Base-by-base conservation (phyloP, 331 rosid species). In the Rosa hybrid region DNA sequence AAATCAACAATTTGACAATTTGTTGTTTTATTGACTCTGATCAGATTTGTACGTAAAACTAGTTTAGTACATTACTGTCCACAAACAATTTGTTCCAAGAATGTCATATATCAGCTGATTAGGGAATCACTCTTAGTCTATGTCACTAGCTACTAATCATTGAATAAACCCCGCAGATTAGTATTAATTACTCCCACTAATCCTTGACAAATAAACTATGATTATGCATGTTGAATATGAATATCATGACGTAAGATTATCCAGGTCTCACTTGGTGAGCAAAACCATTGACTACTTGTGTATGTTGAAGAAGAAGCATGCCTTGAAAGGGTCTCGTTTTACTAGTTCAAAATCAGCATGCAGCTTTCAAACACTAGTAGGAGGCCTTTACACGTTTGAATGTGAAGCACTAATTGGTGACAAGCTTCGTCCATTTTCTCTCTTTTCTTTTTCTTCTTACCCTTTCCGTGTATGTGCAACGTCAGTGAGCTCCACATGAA, bases 341-440 rank as follows among this genome's bases (percentile, higher is more conserved):
- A 71, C 75, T 23, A 48, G 59, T 46, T 71, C 75, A 71, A 71
- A 71, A 48, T 12, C 50, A 39, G 72, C 72, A 68, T 68, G 72
- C 74, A 44, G 74, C 74, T 42, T 41, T 41, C 27, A 38, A 17
- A 4, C 12, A 67, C 10, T 4, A 38, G 48, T 16, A 67, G 13
- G 71, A 7, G 45, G 16, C 71, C 71, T 65, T 68, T 69, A 69
- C 74, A 69, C 74, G 53, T 69, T n/a, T 69, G 74, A 69, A 69
- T 69, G 54, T 12, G 7, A 21, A 69, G 54, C 34, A 42, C 53
- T 69, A 16, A 34, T 11, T 0, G 53, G 23, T 21, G 48, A 68
- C 9, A 18, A 69, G 44, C 73, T 69, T 44, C 54, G 46, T 39
- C 72, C 48, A 1, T 10, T 45, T 45, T 13, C 57, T 71, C 41